phyloP scores from a whole-genome alignment of 2,329 filamentous ascomycete genomes.

The Capronia americana region DNA sequence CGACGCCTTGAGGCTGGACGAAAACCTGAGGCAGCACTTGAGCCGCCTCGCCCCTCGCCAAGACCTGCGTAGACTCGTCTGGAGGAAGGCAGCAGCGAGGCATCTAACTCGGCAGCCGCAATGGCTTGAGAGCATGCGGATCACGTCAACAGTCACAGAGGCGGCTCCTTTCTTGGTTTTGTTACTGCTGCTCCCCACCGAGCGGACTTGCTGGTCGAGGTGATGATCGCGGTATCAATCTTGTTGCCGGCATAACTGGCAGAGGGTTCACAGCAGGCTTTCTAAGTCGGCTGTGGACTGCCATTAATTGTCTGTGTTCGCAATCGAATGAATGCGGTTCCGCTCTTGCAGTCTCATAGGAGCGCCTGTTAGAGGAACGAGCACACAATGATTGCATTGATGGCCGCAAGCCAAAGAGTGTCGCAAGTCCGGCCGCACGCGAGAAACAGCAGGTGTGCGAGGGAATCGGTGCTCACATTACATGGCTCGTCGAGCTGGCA shows the following conservation, averaged over 20 bases:
- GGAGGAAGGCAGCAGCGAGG: not conserved
- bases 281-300: not conserved
- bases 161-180: no score
- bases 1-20: not conserved
- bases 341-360: not conserved
- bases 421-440: not conserved
- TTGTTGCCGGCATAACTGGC: not conserved
- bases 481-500: not conserved
- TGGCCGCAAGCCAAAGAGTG: no score
- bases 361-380: not conserved
- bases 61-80: not conserved
- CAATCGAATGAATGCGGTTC: not conserved
- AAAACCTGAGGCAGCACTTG: not conserved
- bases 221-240: not conserved
- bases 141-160: not conserved
- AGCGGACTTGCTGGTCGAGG: not conserved
- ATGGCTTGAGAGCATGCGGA: no score
- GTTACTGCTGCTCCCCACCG: not conserved
- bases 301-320: not conserved
- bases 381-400: not conserved
- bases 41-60: not conserved
- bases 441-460: not conserved
- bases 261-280: not conserved
- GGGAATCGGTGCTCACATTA: not conserved
- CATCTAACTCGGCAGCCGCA: no score